These are phyloP conservation scores for Cucumis cinereus DNA, from an alignment of 306 rosid genomes.

Conservation along the genomic window DNA sequence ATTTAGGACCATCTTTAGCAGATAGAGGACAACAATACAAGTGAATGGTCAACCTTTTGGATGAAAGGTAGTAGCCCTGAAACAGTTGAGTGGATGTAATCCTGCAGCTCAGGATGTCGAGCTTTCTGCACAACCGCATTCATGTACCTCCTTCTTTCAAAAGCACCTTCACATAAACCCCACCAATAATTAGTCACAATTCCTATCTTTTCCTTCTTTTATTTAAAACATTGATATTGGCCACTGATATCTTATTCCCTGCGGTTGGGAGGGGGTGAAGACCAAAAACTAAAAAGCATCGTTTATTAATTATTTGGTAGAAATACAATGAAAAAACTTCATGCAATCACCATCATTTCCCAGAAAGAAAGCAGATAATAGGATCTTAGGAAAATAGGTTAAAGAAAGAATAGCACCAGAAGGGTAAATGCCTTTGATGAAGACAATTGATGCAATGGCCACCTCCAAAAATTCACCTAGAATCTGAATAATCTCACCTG, in stretches of 20 bases:
- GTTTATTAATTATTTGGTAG: neutral
- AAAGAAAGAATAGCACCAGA: slow-evolving; percentile 32
- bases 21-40: neutral
- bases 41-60: slow-evolving; percentile 38
- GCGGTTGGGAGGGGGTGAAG: too few relatives aligned
- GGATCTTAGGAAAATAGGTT: neutral
- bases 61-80: slow-evolving; percentile 61
- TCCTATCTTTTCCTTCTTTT: neutral
- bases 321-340: neutral
- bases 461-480: slow-evolving; percentile 76
- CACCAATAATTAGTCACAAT: neutral
- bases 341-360: neutral
- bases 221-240: neutral
- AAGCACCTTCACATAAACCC: slow-evolving; percentile 49
- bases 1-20: slow-evolving; percentile 3
- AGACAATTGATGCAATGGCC: slow-evolving; percentile 57
- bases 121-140: slow-evolving; percentile 77
- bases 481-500: slow-evolving; percentile 49
- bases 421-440: slow-evolving; percentile 79
- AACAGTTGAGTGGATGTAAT: slow-evolving; percentile 69
- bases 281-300: too few relatives aligned
- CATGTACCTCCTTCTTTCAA: slow-evolving; percentile 80
- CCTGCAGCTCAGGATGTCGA: slow-evolving; percentile 67
- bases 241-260: neutral
- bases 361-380: slow-evolving; percentile 13